phyloP scores from a whole-genome alignment of 352 stramenopile genomes.

The Pythium phragmiticola region DNA sequence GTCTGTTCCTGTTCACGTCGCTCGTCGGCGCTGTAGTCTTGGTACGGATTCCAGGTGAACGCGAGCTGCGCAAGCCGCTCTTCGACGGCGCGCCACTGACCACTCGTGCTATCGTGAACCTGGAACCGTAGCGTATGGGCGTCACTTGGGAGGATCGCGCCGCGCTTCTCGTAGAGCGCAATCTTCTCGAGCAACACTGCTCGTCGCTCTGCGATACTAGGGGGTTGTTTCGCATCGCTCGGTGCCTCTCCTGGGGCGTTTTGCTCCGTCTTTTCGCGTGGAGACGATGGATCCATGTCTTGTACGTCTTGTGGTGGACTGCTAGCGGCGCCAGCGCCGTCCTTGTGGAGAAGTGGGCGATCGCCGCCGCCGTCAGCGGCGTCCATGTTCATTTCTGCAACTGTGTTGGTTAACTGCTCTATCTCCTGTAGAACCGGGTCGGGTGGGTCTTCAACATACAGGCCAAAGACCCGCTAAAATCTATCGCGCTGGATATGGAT shows the following conservation, averaged over 20 bases:
- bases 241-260: neutral
- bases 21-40: slow-evolving; percentile 39
- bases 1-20: slow-evolving; percentile 20
- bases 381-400: slow-evolving; percentile 4
- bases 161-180: slow-evolving; percentile 45
- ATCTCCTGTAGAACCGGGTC: slow-evolving; percentile 6
- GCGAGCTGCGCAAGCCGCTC: slow-evolving; percentile 55
- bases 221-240: neutral
- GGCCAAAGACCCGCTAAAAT: neutral
- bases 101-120: slow-evolving; percentile 59
- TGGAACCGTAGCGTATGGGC: slow-evolving; percentile 67
- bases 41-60: slow-evolving; percentile 76
- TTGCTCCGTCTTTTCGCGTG: neutral
- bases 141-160: slow-evolving; percentile 54
- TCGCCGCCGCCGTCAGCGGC: neutral
- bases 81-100: slow-evolving; percentile 58
- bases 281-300: neutral
- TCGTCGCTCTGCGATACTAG: neutral
- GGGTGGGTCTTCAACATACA: slow-evolving; percentile 5
- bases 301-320: neutral
- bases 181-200: slow-evolving; percentile 63
- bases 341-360: slow-evolving; percentile 1
- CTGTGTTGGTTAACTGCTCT: neutral
- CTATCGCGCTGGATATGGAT: slow-evolving; percentile 1
- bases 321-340: neutral